phyloP scores from a whole-genome alignment of 2,329 filamentous ascomycete species.

The Ceratocystis eucalypticola region DNA sequence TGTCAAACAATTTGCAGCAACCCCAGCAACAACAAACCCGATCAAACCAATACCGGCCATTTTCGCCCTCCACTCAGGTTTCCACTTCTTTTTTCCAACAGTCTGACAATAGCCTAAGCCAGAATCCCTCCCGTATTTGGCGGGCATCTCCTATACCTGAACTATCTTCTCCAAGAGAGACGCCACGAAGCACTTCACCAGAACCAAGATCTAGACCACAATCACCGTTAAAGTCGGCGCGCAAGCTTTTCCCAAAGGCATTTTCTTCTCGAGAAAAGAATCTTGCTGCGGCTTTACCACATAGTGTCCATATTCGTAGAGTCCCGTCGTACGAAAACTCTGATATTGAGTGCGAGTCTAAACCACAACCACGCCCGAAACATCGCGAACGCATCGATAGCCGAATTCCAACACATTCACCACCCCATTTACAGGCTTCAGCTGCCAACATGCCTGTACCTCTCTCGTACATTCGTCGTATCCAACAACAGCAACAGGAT shows the following conservation, averaged over 20 bases:
- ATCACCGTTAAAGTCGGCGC: constrained; percentile 3
- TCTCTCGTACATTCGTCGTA: constrained; percentile 10
- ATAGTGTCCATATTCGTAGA: constrained; percentile 5
- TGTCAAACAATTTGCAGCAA: neutral
- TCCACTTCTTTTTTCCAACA: neutral
- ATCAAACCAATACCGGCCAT: neutral
- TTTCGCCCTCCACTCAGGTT: neutral
- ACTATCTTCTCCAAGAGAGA: neutral
- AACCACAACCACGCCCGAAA: neutral
- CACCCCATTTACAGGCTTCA: neutral
- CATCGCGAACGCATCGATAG: neutral
- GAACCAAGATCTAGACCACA: neutral
- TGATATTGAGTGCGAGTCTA: constrained; percentile 4
- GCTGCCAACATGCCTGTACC: constrained; percentile 13
- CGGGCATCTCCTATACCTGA: constrained; percentile 7
- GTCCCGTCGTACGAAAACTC: constrained; percentile 1
- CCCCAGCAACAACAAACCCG: neutral
- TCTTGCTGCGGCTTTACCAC: neutral
- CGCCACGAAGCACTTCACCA: neutral
- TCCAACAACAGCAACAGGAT: constrained; percentile 8
- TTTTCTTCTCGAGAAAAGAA: neutral
- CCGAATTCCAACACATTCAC: neutral
- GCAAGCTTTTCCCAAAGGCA: constrained; percentile 2
- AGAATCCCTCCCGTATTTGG: neutral
- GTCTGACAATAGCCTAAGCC: neutral